These are phyloP conservation scores for Schizonepeta tenuifolia DNA, from an alignment of 257 asterid species.

Conservation along the genomic window DNA sequence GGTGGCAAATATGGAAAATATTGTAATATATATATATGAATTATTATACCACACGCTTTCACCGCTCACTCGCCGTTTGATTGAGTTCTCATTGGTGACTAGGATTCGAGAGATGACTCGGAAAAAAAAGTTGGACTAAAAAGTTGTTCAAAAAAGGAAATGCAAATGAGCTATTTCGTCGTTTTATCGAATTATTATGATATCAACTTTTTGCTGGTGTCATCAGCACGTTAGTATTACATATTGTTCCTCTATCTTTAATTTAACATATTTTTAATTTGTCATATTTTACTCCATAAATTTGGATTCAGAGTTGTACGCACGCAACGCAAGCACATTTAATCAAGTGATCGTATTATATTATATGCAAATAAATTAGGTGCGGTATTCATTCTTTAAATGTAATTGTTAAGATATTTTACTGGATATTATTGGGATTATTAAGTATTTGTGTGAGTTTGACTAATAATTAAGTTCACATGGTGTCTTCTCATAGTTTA, in stretches of 20 bases:
- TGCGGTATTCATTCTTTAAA: neutral
- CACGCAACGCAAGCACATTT: neutral
- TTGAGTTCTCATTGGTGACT: conserved; percentile 50
- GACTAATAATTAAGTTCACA: too few relatives aligned
- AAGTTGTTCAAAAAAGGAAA: neutral
- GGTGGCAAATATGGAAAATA: conserved; percentile 32
- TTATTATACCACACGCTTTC: conserved; percentile 52
- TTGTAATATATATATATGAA: neutral
- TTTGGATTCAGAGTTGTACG: neutral
- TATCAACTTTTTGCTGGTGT: conserved; percentile 30
- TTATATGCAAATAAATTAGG: neutral
- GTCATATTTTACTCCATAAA: neutral
- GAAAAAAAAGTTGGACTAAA: conserved; percentile 31
- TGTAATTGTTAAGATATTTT: too few relatives aligned
- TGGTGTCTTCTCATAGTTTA: too few relatives aligned
- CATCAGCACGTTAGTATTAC: conserved; percentile 36
- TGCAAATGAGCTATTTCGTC: conserved; percentile 22
- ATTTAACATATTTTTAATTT: neutral
- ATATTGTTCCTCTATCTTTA: neutral
- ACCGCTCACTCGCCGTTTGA: conserved; percentile 24
- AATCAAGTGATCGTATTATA: neutral
- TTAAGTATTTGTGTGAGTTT: too few relatives aligned
- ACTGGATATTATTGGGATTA: too few relatives aligned
- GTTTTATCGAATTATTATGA: neutral
- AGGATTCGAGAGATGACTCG: conserved; percentile 26